Base-by-base conservation (phyloP, 108 stramenopile genomes). In the Stephanodiscus minutulus region DNA sequence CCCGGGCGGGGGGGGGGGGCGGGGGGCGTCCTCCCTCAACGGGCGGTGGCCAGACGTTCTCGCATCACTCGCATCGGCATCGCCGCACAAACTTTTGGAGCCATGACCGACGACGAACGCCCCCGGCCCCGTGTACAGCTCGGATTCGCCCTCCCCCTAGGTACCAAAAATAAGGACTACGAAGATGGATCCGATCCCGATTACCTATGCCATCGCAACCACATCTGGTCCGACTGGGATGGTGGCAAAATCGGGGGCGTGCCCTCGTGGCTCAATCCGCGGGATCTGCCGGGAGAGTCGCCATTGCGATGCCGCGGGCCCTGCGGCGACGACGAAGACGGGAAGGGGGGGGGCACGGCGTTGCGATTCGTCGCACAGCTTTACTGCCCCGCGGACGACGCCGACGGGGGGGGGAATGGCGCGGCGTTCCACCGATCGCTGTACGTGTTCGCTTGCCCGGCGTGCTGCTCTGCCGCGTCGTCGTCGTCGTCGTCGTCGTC, bases 391-490 rank as follows among this genome's bases (percentile, higher is more conserved):
- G 86, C 83, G 9, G 91, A 92, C 73, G 77, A 81, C 35, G 85
- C 77, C 25, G 55, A 71, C 24, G 24, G 24, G n/a, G n/a, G n/a
- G n/a, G n/a, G n/a, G 13, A 79, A 79, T 44, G 62, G 61, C 24
- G 61, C 81, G 18, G 90, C 90, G 43, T 94, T 90, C 72, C 93
- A 94, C 85, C 81, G 93, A 53, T 82, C 90, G 5, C 33, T 92
- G 28, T 94, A 94, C 67, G 85, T 94, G 8, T 94, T 91, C 71
- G 86, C 82, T 17, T 94, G 93, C 72, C 78, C 93, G 15, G 75
- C 57, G n/a, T 92, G 91, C 74, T 73, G 70, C 29, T 52, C 49
- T 5, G 64, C 58, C 1, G 44, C 67, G 5, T 65, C 72, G 31
- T 31, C 31, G 62, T 55, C 53, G 35, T 37, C 54, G 15, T 60